phyloP scores from a whole-genome alignment of 148 eudicot genomes.

The Oxyria digyna region DNA sequence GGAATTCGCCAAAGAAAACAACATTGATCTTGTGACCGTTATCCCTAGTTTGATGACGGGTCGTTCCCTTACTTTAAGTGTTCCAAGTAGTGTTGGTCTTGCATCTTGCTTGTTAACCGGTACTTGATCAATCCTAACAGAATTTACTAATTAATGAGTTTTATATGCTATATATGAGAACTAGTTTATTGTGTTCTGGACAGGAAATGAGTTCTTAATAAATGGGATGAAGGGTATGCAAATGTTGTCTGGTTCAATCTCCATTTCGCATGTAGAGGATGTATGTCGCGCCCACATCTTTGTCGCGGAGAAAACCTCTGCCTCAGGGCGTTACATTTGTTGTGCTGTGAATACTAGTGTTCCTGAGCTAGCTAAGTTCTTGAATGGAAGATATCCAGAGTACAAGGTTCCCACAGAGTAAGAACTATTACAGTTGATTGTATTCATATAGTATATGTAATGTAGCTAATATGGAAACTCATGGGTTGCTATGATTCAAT shows the following conservation, averaged over 20 bases:
- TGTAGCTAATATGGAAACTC: too few relatives aligned
- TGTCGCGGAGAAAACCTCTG: slow-evolving; percentile 51
- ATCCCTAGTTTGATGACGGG: slow-evolving; percentile 52
- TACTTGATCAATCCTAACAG: too few relatives aligned
- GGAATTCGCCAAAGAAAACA: slow-evolving; percentile 51
- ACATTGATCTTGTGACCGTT: slow-evolving; percentile 47
- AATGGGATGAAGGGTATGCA: slow-evolving; percentile 52
- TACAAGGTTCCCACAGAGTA: slow-evolving; percentile 51
- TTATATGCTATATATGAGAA: too few relatives aligned
- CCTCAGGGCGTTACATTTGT: slow-evolving; percentile 56
- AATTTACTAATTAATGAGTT: neutral
- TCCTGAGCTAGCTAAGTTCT: slow-evolving; percentile 41
- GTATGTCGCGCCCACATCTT: slow-evolving; percentile 54
- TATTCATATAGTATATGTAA: too few relatives aligned
- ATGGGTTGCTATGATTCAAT: too few relatives aligned
- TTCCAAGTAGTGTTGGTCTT: slow-evolving; percentile 36
- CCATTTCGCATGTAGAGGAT: slow-evolving; percentile 54
- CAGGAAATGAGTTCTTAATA: slow-evolving; percentile 40
- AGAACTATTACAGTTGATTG: too few relatives aligned
- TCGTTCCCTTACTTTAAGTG: slow-evolving; percentile 33
- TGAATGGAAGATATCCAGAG: slow-evolving; percentile 39
- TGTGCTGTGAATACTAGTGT: slow-evolving; percentile 45
- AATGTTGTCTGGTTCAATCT: slow-evolving; percentile 43
- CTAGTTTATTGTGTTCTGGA: neutral
- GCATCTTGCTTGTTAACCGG: slow-evolving; percentile 53